A percentile compares a stretch with the other conserved stretches of the same genome.
phyloP scores from a whole-genome alignment of 2,329 filamentous ascomycete species.

The Exophiala oligosperma region DNA sequence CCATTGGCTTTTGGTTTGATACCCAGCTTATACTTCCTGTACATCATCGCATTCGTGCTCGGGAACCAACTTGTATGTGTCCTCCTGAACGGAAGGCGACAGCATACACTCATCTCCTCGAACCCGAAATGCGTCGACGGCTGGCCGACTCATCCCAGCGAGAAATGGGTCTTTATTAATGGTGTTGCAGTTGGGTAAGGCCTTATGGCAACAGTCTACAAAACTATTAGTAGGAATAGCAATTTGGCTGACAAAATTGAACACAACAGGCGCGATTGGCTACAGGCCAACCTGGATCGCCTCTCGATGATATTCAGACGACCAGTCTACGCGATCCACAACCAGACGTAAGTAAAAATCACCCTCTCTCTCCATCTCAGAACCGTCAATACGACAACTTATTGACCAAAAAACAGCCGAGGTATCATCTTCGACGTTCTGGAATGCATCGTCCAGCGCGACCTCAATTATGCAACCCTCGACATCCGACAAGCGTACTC shows the following conservation, averaged over 20 bases:
- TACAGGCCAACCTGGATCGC: slow-evolving; percentile 69
- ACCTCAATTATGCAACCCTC: slow-evolving; percentile 68
- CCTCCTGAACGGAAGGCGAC: slow-evolving; percentile 36
- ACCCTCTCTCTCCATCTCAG: background rate
- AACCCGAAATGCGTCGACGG: slow-evolving; percentile 14
- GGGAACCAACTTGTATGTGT: slow-evolving; percentile 34
- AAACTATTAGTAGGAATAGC: slow-evolving; percentile 22
- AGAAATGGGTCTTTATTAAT: slow-evolving; percentile 73
- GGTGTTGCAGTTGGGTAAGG: slow-evolving; percentile 55
- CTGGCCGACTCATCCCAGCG: slow-evolving; percentile 11
- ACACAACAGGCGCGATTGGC: slow-evolving; percentile 55
- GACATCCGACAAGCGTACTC: slow-evolving; percentile 64
- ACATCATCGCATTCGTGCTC: slow-evolving; percentile 32
- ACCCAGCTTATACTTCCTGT: slow-evolving; percentile 31
- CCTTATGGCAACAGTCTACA: background rate
- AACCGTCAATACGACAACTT: background rate
- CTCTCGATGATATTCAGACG: slow-evolving; percentile 71
- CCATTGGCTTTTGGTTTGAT: slow-evolving; percentile 49
- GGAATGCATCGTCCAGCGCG: slow-evolving; percentile 75
- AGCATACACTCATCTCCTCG: slow-evolving; percentile 10
- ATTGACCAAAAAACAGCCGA: background rate
- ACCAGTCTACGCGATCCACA: slow-evolving; percentile 71
- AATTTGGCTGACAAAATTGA: slow-evolving; percentile 31
- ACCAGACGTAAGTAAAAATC: slow-evolving; percentile 57
- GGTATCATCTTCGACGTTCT: slow-evolving; percentile 76